Base-by-base conservation (phyloP, 441 rosid species). In the Gossypium lobatum region DNA sequence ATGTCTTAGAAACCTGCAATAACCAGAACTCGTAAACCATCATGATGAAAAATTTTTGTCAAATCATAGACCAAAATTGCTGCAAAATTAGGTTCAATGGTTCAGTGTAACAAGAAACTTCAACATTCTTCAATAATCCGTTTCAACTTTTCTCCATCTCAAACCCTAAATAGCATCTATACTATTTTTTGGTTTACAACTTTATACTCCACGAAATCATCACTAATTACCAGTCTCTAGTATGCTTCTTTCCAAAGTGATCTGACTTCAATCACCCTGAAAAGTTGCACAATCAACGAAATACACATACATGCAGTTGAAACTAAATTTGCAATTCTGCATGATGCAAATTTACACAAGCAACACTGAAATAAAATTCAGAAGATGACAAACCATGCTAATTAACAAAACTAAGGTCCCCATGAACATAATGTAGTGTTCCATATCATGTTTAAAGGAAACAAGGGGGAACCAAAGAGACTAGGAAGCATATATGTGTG, bases 1-100 rank as follows among this genome's bases (percentile, higher is more conserved):
- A 88, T 60, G 76, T 57, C 82, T 80, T 87, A 9, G 85, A 79
- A 60, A 79, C 85, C 98, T 91, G 71, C 77, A 74, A 80, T 58
- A 72, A 60, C 6, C 59, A 46, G n/a, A 23, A 46, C 28, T 71
- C 11, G 17, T 9, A 2, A 72, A 42, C 23, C 67, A 72, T 42
- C 37, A 21, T 6, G 14, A 11, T 37, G 20, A 53, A 58, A 57
- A 14, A 37, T 13, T 57, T 55, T 31, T 20, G 6, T 34, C 20
- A 66, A 18, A 69, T 8, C 5, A 57, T 6, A 6, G 52, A 39
- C 14, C 14, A n/a, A 57, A 71, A 59, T 72, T 8, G 17, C 39
- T n/a, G 66, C 54, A 25, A 45, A 59, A 21, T 45, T 25, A 72
- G 48, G 31, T 58, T 6, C 17, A 71, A 20, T 8, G 5, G 48